Base-by-base conservation (phyloP, 148 eudicot genomes). In the Cornus florida region DNA sequence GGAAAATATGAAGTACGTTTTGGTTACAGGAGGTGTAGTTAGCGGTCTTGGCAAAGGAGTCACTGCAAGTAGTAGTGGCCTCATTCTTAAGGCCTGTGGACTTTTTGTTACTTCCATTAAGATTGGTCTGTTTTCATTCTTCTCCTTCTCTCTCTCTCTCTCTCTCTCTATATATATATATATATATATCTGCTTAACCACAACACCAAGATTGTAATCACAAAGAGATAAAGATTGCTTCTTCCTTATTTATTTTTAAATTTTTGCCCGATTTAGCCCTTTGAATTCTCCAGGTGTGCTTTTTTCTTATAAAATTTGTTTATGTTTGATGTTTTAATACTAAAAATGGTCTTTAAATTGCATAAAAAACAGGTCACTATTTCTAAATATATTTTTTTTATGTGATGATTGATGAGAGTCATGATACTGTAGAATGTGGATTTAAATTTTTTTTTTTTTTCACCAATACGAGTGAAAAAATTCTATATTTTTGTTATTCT, bases 11-110 rank as follows among this genome's bases (percentile, higher is more conserved):
- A 94, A 94, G 91, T 94, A 92, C 78, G 94, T 94, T 20, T 76
- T 94, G 73, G 98, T 94, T 19, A 94, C 98, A 14, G 98, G 98
- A 24, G 98, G 98, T n/a, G 98, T 94, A 22, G 98, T 94, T 6
- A 94, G 98, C 74, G 98, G 98, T 0, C 82, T 94, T 0, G 98
- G 98, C 0, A 94, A 94, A 82, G 98, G 98, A 23, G 98, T 94
- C 10, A 94, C 98, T 43, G 98, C 98, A 6, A 94, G 98, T 84
- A 94, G 98, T 88, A 88, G 91, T 89, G 98, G 98, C 0, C 85
- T 94, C 33, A 87, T 94, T 81, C 90, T 92, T 71, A 91, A 94
- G 84, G 87, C 94, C 53, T 94, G 94, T 70, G 98, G 97, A 20
- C 93, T 92, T 81, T 90, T 94, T 66, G 90, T 93, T 79, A 93